A percentile compares a stretch with the other conserved stretches of the same genome.
phyloP scores from a whole-genome alignment of 768 basidiomycete genomes.

The Suillus subalutaceus region DNA sequence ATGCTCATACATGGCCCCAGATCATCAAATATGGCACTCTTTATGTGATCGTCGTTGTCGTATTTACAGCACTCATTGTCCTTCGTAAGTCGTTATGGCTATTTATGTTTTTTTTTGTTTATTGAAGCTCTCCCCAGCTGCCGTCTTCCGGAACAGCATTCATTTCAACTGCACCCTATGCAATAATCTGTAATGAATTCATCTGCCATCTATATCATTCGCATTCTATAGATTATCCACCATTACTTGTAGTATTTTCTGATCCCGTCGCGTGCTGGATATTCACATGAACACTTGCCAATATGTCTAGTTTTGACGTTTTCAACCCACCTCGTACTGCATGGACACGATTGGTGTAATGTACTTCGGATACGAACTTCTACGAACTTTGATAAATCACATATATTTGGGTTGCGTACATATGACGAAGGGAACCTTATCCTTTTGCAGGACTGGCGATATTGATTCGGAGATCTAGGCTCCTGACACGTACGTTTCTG shows the following conservation, averaged over 20 bases:
- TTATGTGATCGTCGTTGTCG: conserved; percentile 66
- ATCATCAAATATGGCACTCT: conserved; percentile 83
- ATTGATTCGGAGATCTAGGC: not conserved
- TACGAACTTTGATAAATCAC: conserved; percentile 11
- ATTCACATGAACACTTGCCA: conserved; percentile 11
- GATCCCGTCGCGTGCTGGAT: conserved; percentile 11
- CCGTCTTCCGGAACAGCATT: conserved; percentile 60
- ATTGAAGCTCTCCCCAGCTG: conserved; percentile 43
- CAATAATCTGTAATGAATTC: conserved; percentile 57
- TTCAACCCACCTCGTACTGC: conserved; percentile 9
- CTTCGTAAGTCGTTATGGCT: conserved; percentile 60
- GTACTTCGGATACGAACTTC: conserved; percentile 16
- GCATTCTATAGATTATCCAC: conserved; percentile 33
- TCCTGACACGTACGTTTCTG: not conserved
- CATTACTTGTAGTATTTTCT: conserved; percentile 29
- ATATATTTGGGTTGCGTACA: conserved; percentile 9
- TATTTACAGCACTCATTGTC: conserved; percentile 78
- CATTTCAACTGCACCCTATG: conserved; percentile 69
- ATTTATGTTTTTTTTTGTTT: conserved; percentile 16
- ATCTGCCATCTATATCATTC: conserved; percentile 23
- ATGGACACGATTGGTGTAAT: conserved; percentile 17
- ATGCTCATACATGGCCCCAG: conserved; percentile 38
- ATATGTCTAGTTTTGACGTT: conserved; percentile 14
- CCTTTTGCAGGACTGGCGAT: not conserved
- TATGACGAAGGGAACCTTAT: not conserved